Percentiles rank a stretch among this genome's conserved stretches.
phyloP scores from a whole-genome alignment of 2,329 filamentous ascomycete species.

The Pestalotiopsis sp. region DNA sequence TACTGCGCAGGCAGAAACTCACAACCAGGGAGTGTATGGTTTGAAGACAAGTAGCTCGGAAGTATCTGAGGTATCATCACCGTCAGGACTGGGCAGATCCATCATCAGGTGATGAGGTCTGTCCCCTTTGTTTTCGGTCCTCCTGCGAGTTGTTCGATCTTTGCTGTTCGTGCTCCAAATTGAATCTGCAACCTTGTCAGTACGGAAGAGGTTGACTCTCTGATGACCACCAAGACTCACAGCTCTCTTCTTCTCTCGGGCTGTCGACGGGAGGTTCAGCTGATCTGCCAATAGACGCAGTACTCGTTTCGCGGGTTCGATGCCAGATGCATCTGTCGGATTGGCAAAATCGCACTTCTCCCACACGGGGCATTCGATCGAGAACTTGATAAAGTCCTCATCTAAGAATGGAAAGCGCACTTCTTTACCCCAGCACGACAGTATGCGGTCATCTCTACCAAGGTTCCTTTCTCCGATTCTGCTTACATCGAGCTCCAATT shows the following conservation, averaged over 20 bases:
- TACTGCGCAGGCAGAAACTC: conserved; percentile 53
- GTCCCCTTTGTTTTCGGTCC: conserved; percentile 65
- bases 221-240: conserved; percentile 48
- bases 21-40: conserved; percentile 31
- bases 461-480: conserved; percentile 92
- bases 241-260: conserved; percentile 90
- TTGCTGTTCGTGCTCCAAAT: conserved; percentile 80
- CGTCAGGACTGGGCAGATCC: conserved; percentile 38
- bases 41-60: conserved; percentile 54
- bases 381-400: conserved; percentile 82
- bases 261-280: conserved; percentile 71
- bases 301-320: conserved; percentile 82
- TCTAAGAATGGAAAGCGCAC: conserved; percentile 90
- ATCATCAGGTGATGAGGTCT: conserved; percentile 51
- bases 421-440: conserved; percentile 87
- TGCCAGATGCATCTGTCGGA: conserved; percentile 34
- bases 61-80: conserved; percentile 79
- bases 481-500: conserved; percentile 82
- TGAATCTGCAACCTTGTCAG: conserved; percentile 62
- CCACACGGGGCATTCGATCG: conserved; percentile 73
- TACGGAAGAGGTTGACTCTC: conserved; percentile 4
- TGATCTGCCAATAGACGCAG: conserved; percentile 76
- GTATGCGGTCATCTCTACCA: conserved; percentile 88
- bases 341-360: conserved; percentile 88
- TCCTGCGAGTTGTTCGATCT: conserved; percentile 68